Evolutionary conservation across 1,284 basidiomycete species (phyloP).

Genomic region (Cutaneotrichosporon daszewskae): DNA sequence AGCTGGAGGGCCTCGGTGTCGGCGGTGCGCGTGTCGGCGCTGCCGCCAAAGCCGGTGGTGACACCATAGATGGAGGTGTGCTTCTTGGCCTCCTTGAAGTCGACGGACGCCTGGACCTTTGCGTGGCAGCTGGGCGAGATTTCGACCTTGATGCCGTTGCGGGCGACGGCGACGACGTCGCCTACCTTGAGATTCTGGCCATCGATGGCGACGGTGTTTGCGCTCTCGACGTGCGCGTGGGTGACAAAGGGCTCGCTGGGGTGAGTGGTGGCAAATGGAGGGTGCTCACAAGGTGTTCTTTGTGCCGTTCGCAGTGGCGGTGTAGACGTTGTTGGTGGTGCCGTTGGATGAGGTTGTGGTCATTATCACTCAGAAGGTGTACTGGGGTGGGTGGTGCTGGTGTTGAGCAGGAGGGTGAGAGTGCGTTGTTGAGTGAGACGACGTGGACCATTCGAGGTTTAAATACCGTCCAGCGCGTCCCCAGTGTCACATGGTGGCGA

Average conservation of each 20-base stretch:
- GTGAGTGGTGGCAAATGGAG: neutral
- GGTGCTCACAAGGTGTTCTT: neutral
- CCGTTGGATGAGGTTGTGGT: too few relatives aligned
- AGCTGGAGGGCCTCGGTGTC: slow-evolving; percentile 20
- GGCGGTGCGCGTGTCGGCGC: slow-evolving; percentile 16
- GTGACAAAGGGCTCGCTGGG: slow-evolving; percentile 16
- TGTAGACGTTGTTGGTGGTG: neutral
- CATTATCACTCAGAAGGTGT: neutral
- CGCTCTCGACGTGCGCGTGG: slow-evolving; percentile 4
- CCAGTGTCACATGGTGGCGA: too few relatives aligned
- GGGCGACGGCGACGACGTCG: slow-evolving; percentile 18
- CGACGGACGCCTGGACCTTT: slow-evolving; percentile 14
- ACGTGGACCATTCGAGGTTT: neutral
- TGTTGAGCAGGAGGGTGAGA: neutral
- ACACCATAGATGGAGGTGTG: slow-evolving; percentile 20
- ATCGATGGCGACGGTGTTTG: slow-evolving; percentile 13
- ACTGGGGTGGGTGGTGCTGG: neutral
- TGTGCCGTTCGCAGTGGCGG: neutral
- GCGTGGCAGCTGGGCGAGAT: slow-evolving; percentile 7
- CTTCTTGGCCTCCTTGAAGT: slow-evolving; percentile 20
- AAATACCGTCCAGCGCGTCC: neutral
- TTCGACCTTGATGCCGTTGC: slow-evolving; percentile 12
- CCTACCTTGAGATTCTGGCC: slow-evolving; percentile 12
- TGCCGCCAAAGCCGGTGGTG: slow-evolving; percentile 19
- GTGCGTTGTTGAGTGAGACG: too few relatives aligned